These are phyloP conservation scores for Hymenoscyphus albidus DNA, from an alignment of 2,329 filamentous ascomycete species.

Conservation along the genomic window DNA sequence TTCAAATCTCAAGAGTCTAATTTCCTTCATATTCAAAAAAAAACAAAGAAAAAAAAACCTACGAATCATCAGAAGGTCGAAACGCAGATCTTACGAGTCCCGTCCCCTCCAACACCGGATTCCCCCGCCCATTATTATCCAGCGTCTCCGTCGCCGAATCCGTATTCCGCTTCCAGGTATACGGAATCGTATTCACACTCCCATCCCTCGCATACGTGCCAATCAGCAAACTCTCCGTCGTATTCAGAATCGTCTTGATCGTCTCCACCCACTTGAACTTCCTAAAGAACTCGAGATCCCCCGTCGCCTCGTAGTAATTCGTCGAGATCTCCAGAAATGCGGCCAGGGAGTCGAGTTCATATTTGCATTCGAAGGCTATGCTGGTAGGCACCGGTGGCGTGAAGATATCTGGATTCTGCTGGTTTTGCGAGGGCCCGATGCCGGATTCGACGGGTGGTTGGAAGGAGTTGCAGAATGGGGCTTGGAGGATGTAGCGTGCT, in stretches of 20 bases:
- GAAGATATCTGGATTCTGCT: constrained; percentile 55
- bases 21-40: not conserved
- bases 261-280: constrained; percentile 70
- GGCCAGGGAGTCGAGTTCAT: constrained; percentile 86
- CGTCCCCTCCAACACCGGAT: constrained; percentile 69
- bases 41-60: constrained; percentile 12
- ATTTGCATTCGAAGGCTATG: constrained; percentile 91
- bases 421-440: constrained; percentile 54
- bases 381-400: constrained; percentile 68
- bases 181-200: constrained; percentile 54
- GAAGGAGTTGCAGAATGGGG: constrained; percentile 87
- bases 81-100: constrained; percentile 85
- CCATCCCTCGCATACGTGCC: constrained; percentile 67
- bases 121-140: constrained; percentile 70
- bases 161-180: constrained; percentile 74
- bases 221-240: constrained; percentile 65
- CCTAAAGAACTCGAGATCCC: constrained; percentile 69
- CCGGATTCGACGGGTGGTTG: constrained; percentile 77
- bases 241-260: constrained; percentile 63
- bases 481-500: constrained; percentile 61
- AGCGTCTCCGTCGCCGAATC: constrained; percentile 77
- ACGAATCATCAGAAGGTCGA: constrained; percentile 84
- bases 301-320: constrained; percentile 72
- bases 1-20: not conserved
- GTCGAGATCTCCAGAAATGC: constrained; percentile 79